Conservation (phyloP, 495 filamentous ascomycete genomes). For the Antarctomyces pellizariae region DNA sequence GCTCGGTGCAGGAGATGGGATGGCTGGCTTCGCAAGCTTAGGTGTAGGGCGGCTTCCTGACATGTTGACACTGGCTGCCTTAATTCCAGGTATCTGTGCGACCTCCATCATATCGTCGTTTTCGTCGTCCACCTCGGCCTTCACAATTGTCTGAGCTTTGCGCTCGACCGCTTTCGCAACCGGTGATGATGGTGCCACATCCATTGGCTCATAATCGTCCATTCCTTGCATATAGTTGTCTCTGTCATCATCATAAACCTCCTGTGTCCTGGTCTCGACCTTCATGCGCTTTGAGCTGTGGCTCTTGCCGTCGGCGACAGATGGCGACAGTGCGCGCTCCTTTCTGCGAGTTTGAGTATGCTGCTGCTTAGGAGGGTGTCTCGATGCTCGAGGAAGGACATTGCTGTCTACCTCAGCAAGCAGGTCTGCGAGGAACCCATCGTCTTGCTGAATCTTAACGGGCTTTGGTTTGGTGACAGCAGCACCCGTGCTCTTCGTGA, state of each 20-base stretch:
- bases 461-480: constrained; percentile 41
- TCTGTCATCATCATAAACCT: constrained; percentile 23
- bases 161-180: constrained; percentile 57
- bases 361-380: constrained; percentile 34
- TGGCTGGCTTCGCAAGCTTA: constrained; percentile 42
- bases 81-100: constrained; percentile 46
- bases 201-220: constrained; percentile 50
- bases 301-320: constrained; percentile 21
- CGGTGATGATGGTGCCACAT: constrained; percentile 70
- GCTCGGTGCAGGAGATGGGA: constrained; percentile 43
- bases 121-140: constrained; percentile 42
- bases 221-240: constrained; percentile 31
- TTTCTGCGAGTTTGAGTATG: constrained; percentile 54
- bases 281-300: constrained; percentile 26
- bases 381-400: constrained; percentile 30
- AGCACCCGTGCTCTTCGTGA: constrained; percentile 56
- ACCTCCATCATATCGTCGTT: constrained; percentile 75
- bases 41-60: constrained; percentile 59
- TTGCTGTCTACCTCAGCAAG: constrained; percentile 80
- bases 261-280: constrained; percentile 22
- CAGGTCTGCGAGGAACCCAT: constrained; percentile 61
- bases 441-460: constrained; percentile 58
- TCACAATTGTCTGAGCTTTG: constrained; percentile 33
- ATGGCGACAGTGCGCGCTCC: constrained; percentile 59
- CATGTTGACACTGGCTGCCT: constrained; percentile 56